Evolutionary conservation across 768 basidiomycete species (phyloP).

Genomic region (Xerocomus brunneocitrinus): DNA sequence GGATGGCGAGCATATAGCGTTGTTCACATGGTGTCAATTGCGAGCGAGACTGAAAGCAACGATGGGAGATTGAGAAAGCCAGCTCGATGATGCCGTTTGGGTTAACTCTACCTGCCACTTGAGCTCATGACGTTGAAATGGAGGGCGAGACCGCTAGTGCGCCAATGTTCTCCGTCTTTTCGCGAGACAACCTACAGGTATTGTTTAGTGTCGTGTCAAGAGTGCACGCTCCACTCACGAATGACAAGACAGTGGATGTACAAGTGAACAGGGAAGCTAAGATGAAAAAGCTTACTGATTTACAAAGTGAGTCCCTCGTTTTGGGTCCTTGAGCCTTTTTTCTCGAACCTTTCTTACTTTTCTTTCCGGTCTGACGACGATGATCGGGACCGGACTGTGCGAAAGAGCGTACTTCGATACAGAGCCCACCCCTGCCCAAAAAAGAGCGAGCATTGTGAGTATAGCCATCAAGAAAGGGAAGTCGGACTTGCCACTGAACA

Average conservation of each 20-base stretch:
- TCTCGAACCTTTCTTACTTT: conserved; percentile 81
- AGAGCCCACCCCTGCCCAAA: conserved; percentile 55
- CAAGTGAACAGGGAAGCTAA: neutral
- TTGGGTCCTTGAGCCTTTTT: conserved; percentile 85
- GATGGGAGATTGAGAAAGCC: neutral
- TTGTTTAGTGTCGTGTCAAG: conserved; percentile 5
- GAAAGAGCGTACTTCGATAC: conserved; percentile 75
- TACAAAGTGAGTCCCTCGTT: conserved; percentile 72
- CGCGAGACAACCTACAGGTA: conserved; percentile 9
- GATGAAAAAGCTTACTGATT: conserved; percentile 43
- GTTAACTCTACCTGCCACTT: neutral
- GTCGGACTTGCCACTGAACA: conserved; percentile 21
- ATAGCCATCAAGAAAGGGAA: neutral
- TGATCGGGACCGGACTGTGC: conserved; percentile 92
- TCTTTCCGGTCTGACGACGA: conserved; percentile 88
- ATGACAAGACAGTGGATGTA: neutral
- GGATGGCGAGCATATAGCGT: neutral
- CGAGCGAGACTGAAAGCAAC: neutral
- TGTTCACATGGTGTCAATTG: neutral
- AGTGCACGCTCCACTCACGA: neutral
- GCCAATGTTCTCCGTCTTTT: conserved; percentile 11
- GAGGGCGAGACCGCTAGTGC: conserved; percentile 9
- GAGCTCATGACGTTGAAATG: conserved; percentile 14
- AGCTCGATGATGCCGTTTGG: neutral
- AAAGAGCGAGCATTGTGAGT: conserved; percentile 12